phyloP scores from a whole-genome alignment of 352 stramenopile genomes.

The Globisporangium heterothallicum region DNA sequence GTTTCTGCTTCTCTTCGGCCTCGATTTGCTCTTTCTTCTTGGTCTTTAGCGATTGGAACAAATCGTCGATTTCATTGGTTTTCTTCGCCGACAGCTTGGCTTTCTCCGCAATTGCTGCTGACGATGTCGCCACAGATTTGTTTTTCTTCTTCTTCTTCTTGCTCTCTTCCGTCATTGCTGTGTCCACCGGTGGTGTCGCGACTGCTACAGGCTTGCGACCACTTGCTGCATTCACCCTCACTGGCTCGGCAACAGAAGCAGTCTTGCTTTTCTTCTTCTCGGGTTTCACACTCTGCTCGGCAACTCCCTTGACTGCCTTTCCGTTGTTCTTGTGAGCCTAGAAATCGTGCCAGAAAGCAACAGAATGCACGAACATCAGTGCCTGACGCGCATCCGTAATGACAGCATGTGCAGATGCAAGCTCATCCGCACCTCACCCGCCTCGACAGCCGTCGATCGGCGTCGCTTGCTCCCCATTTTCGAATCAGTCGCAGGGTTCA shows the following conservation, averaged over 20 bases:
- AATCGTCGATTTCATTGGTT: conserved; percentile 64
- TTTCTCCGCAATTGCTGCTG: conserved; percentile 7
- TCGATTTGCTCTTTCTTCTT: conserved; percentile 69
- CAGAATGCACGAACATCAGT: not conserved
- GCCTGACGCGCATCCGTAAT: not conserved
- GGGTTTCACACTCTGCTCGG: not conserved
- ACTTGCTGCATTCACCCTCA: too few species aligned
- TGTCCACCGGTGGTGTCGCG: conserved; percentile 1
- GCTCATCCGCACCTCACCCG: conserved; percentile 9
- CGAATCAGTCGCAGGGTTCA: not conserved
- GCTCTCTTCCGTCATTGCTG: conserved; percentile 21
- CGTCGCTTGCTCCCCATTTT: conserved; percentile 22
- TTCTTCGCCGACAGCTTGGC: not conserved
- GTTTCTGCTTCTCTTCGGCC: conserved; percentile 47
- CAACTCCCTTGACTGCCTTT: not conserved
- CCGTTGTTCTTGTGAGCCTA: not conserved
- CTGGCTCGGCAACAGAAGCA: not conserved
- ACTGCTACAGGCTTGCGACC: too few species aligned
- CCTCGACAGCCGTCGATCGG: not conserved
- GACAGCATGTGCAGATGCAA: too few species aligned
- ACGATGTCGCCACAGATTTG: not conserved
- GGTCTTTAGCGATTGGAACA: conserved; percentile 70
- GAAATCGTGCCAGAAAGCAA: too few species aligned
- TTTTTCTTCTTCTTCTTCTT: conserved; percentile 17
- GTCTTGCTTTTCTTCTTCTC: conserved; percentile 16